Evolutionary conservation across 1,284 basidiomycete genomes (phyloP).

Genomic region (Cystobasidium pallidum): DNA sequence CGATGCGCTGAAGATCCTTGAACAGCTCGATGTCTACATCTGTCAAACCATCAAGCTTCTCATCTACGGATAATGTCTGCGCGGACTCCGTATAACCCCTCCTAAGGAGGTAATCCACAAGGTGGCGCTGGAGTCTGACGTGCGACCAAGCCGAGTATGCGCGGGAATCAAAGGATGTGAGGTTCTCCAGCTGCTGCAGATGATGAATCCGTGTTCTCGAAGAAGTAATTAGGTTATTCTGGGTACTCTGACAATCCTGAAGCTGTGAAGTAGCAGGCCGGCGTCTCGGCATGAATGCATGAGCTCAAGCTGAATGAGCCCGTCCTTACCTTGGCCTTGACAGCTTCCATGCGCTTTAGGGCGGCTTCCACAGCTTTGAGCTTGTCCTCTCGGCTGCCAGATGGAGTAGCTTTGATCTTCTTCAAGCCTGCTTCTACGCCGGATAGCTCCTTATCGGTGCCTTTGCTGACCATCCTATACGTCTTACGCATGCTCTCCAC

Average conservation of each 20-base stretch:
- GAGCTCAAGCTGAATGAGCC: no score
- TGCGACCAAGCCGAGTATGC: conserved; percentile 76
- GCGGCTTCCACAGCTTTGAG: conserved; percentile 70
- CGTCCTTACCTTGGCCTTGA: conserved; percentile 74
- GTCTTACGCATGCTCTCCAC: conserved; percentile 83
- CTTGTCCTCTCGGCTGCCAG: conserved; percentile 61
- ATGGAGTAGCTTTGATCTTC: conserved; percentile 62
- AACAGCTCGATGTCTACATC: conserved; percentile 80
- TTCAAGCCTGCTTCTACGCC: conserved; percentile 61
- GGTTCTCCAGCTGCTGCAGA: conserved; percentile 66
- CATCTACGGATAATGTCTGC: conserved; percentile 68
- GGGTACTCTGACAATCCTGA: conserved; percentile 11
- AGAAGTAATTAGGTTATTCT: conserved; percentile 15
- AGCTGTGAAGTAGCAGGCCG: conserved; percentile 49
- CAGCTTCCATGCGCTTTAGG: conserved; percentile 70
- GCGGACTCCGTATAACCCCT: conserved; percentile 72
- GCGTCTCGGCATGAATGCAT: conserved; percentile 42
- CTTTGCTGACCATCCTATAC: conserved; percentile 75
- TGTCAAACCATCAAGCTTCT: conserved; percentile 74
- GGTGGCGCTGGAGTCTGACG: conserved; percentile 80
- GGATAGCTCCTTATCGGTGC: conserved; percentile 73
- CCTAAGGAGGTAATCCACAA: conserved; percentile 88
- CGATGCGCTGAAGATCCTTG: conserved; percentile 81
- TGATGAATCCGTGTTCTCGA: conserved; percentile 55
- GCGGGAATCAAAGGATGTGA: conserved; percentile 65